Evolutionary conservation across 2,329 filamentous ascomycete species (phyloP), one percentile per base, ranked within the genome.

Genomic region (Gremmenia infestans): DNA sequence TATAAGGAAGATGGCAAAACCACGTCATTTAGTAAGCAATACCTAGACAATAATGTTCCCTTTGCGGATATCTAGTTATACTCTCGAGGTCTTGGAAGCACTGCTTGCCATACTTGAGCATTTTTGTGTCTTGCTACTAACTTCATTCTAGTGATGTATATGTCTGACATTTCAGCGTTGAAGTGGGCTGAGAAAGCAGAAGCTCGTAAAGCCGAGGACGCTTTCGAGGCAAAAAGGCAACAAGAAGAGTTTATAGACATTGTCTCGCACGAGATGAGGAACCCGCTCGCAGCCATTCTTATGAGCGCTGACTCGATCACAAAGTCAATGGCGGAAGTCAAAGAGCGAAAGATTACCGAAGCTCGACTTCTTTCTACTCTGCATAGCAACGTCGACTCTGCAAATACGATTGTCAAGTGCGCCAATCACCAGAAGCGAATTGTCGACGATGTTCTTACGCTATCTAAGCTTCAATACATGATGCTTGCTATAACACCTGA

Each of bases 161-260:
- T 59, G n/a, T 65, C 63, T 3, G 67, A 68, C 53, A 60, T 69
- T 11, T 67, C 65, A 14, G 55, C 62, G 14, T 59, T 67, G 14
- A 67, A 63, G 49, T 68, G 65, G 66, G 65, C 63, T 1, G 61
- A 67, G 50, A 54, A 56, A 22, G 58, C 58, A 1, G 65, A 69
- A 49, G 65, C 76, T 73, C 56, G 81, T 76, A 67, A 78, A 78
- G 65, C 66, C 5, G 50, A 53, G 52, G 79, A 83, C 55, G 81
- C 81, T 1, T 76, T 82, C 28, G 80, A 82, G 65, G 81, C 80
- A 22, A 82, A 81, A 65, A 74, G 85, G 3, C 86, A 89, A 67
- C 89, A 93, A 67, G 88, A 92, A 64, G 88, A 88, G 61, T 92
- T 91, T 63, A 89, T 92, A 65, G 88, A 91, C 70, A 89, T 89